Percentiles rank a stretch among this genome's conserved stretches.
phyloP scores from a whole-genome alignment of 1,284 basidiomycete species.

The Neotropicomus parvogracilis region DNA sequence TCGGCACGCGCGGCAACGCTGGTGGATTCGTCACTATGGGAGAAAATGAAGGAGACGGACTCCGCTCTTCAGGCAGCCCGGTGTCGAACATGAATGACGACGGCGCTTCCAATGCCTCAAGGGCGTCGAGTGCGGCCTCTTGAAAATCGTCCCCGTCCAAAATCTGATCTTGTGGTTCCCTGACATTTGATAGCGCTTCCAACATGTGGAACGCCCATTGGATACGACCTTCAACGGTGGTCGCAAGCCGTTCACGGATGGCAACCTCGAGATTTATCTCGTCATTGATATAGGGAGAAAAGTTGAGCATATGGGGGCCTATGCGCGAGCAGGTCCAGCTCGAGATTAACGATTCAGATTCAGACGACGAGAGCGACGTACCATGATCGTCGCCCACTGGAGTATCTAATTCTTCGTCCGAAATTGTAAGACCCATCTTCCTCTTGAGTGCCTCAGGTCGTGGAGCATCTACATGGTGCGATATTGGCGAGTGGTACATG shows the following conservation, averaged over 20 bases:
- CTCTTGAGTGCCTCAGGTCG: slow-evolving; percentile 13
- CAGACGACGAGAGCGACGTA: slow-evolving; percentile 12
- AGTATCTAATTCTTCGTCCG: slow-evolving; percentile 13
- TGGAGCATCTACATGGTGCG: slow-evolving; percentile 15
- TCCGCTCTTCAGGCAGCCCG: slow-evolving; percentile 31
- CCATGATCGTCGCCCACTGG: slow-evolving; percentile 17
- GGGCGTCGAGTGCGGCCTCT: slow-evolving; percentile 53
- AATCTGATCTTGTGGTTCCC: slow-evolving; percentile 16
- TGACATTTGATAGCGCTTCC: slow-evolving; percentile 40
- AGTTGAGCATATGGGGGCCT: slow-evolving; percentile 19
- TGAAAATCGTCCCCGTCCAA: slow-evolving; percentile 37
- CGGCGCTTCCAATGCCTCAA: slow-evolving; percentile 52
- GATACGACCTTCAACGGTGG: slow-evolving; percentile 58
- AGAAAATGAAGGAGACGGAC: slow-evolving; percentile 20
- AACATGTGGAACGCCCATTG: slow-evolving; percentile 62
- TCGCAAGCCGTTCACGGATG: slow-evolving; percentile 51
- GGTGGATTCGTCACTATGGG: slow-evolving; percentile 18
- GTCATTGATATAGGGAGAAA: slow-evolving; percentile 31
- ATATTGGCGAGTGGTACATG: slow-evolving; percentile 24
- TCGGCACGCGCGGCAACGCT: slow-evolving; percentile 23
- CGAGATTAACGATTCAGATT: neutral
- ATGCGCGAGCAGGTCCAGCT: neutral
- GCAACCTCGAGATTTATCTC: slow-evolving; percentile 66
- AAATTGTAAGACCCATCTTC: slow-evolving; percentile 5
- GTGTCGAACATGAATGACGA: slow-evolving; percentile 48